Evolutionary conservation across 2,329 filamentous ascomycete species (phyloP).

Genomic region (Alternaria ventricosa): DNA sequence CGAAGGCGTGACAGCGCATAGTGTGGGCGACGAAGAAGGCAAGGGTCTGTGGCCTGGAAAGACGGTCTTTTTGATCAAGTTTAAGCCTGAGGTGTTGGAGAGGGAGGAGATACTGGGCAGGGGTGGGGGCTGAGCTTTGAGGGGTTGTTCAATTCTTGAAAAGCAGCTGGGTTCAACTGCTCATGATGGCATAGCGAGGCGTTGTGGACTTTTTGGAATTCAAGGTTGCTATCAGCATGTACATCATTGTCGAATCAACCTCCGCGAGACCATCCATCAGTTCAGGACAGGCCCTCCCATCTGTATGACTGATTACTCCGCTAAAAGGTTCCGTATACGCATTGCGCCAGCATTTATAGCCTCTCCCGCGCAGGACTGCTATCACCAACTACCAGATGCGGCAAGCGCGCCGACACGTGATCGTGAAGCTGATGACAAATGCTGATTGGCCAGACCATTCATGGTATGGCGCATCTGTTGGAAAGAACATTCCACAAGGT

Average conservation of each 20-base stretch:
- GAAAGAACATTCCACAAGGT: constrained; percentile 31
- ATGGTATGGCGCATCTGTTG: not conserved
- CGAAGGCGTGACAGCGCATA: constrained; percentile 83
- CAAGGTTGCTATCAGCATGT: not conserved
- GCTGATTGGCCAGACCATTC: constrained; percentile 8
- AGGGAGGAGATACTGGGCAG: constrained; percentile 82
- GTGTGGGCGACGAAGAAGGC: constrained; percentile 59
- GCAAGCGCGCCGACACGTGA: constrained; percentile 16
- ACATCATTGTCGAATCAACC: not conserved
- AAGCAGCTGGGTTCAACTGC: not conserved
- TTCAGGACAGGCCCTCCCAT: not conserved
- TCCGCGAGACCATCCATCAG: not conserved
- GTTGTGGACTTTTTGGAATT: constrained; percentile 7
- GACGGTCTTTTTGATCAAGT: constrained; percentile 95
- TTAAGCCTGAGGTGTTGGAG: constrained; percentile 88
- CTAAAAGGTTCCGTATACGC: not conserved
- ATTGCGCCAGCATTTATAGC: not conserved
- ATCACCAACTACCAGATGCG: constrained; percentile 11
- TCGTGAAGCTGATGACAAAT: constrained; percentile 29
- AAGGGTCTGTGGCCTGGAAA: constrained; percentile 84
- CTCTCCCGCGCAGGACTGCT: not conserved
- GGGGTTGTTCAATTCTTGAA: not conserved
- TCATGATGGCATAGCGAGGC: constrained; percentile 25
- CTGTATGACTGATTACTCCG: not conserved
- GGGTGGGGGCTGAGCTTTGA: constrained; percentile 48